Conservation (phyloP, 2,329 filamentous ascomycete species). For the Mariannaea elegans region DNA sequence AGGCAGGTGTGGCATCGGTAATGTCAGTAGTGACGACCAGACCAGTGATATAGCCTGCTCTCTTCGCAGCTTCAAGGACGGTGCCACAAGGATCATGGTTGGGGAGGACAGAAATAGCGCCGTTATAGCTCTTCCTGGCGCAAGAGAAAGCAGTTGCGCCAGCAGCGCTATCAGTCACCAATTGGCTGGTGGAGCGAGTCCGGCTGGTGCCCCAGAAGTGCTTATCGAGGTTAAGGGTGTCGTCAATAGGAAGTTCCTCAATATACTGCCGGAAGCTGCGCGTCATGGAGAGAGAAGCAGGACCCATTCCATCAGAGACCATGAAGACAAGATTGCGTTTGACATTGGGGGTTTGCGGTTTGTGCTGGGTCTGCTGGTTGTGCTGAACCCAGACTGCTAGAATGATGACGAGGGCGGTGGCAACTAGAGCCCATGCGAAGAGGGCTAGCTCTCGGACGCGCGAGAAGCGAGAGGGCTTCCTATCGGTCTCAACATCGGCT, state of each 20-base stretch:
- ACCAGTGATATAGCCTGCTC: conserved; percentile 89
- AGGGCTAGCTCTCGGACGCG: conserved; percentile 76
- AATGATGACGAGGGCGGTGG: conserved; percentile 80
- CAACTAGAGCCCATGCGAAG: conserved; percentile 84
- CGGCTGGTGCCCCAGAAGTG: conserved; percentile 91
- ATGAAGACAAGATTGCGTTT: conserved; percentile 98
- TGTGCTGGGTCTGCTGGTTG: conserved; percentile 59
- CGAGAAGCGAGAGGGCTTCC: conserved; percentile 41
- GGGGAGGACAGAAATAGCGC: conserved; percentile 89
- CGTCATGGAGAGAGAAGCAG: conserved; percentile 87
- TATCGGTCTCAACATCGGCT: conserved; percentile 38
- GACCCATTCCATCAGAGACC: conserved; percentile 99
- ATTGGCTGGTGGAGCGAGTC: conserved; percentile 82
- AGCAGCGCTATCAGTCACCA: conserved; percentile 96
- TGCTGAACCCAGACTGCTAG: conserved; percentile 83
- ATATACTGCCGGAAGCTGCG: conserved; percentile 85
- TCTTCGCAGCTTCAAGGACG: conserved; percentile 91
- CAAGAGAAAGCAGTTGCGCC: conserved; percentile 97
- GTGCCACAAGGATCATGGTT: conserved; percentile 90
- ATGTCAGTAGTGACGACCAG: conserved; percentile 94
- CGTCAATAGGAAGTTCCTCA: conserved; percentile 74
- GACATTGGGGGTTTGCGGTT: conserved; percentile 53
- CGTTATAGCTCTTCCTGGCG: conserved; percentile 93
- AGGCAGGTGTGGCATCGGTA: conserved; percentile 95
- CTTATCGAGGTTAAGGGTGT: conserved; percentile 82